These are phyloP conservation scores for Glycine latifolia DNA, from an alignment of 306 rosid species.

Conservation along the genomic window DNA sequence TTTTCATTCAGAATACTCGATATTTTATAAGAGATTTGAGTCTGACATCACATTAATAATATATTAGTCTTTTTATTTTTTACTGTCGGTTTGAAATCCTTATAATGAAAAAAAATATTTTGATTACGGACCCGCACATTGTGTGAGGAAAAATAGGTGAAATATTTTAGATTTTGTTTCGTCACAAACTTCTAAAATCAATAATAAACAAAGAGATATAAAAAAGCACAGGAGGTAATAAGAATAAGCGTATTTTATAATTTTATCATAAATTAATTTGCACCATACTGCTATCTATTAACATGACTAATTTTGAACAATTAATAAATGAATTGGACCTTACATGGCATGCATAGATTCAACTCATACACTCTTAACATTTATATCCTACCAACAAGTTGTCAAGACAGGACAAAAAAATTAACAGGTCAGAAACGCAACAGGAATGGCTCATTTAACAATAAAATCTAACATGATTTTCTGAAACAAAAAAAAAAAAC, in stretches of 20 bases:
- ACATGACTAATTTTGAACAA: neutral
- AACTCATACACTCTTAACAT: neutral
- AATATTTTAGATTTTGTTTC: neutral
- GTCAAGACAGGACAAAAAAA: neutral
- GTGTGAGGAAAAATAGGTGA: too few relatives aligned
- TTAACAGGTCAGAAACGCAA: neutral
- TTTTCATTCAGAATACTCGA: too few relatives aligned
- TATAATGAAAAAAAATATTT: neutral
- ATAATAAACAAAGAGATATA: neutral
- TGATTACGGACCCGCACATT: too few relatives aligned
- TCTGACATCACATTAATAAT: too few relatives aligned
- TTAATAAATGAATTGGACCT: neutral
- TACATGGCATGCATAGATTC: neutral
- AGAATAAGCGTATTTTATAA: neutral
- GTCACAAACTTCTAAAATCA: neutral
- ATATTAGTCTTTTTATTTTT: too few relatives aligned
- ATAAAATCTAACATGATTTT: neutral
- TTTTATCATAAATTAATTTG: neutral
- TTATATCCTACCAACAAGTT: neutral
- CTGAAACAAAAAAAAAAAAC: neutral
- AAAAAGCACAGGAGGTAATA: neutral
- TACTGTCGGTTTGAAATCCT: neutral
- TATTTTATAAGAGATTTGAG: too few relatives aligned
- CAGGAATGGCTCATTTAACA: neutral
- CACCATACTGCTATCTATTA: neutral